These are phyloP conservation scores for Yarrowia sp. DNA, from an alignment of 805 yeast species.

Conservation along the genomic window DNA sequence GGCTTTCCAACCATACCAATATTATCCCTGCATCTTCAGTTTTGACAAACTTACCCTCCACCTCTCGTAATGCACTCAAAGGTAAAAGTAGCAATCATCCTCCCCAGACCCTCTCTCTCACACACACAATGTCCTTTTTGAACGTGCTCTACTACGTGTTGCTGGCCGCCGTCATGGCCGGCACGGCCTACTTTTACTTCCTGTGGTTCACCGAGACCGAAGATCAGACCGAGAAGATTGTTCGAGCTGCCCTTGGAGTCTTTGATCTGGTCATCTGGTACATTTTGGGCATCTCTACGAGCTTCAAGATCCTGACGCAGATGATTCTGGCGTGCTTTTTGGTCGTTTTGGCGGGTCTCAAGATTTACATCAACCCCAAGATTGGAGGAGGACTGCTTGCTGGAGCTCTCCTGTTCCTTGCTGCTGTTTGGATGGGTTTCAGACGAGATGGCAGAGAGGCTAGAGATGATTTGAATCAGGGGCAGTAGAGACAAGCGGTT, in stretches of 20 bases:
- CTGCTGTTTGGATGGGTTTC: slow-evolving; percentile 15
- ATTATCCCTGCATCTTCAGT: no score
- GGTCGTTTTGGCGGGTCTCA: slow-evolving; percentile 6
- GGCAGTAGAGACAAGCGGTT: neutral
- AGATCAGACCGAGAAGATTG: slow-evolving; percentile 16
- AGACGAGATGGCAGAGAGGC: slow-evolving; percentile 7
- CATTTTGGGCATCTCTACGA: slow-evolving; percentile 16
- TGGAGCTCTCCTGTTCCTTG: neutral
- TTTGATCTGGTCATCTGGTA: slow-evolving; percentile 21
- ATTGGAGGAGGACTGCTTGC: slow-evolving; percentile 4
- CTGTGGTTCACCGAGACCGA: slow-evolving; percentile 14
- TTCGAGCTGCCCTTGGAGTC: slow-evolving; percentile 9
- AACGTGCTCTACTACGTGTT: slow-evolving; percentile 16
- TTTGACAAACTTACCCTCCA: no score
- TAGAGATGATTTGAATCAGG: neutral
- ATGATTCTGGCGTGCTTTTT: slow-evolving; percentile 17
- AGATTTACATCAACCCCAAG: slow-evolving; percentile 13
- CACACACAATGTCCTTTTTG: neutral
- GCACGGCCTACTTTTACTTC: slow-evolving; percentile 22
- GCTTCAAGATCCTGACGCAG: slow-evolving; percentile 18
- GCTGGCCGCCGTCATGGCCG: slow-evolving; percentile 18
- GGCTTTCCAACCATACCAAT: no score
- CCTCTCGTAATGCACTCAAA: no score
- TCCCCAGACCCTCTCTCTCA: neutral
- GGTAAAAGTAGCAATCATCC: no score